phyloP scores from a whole-genome alignment of 2,329 filamentous ascomycete species.

The Botrytis medusae region DNA sequence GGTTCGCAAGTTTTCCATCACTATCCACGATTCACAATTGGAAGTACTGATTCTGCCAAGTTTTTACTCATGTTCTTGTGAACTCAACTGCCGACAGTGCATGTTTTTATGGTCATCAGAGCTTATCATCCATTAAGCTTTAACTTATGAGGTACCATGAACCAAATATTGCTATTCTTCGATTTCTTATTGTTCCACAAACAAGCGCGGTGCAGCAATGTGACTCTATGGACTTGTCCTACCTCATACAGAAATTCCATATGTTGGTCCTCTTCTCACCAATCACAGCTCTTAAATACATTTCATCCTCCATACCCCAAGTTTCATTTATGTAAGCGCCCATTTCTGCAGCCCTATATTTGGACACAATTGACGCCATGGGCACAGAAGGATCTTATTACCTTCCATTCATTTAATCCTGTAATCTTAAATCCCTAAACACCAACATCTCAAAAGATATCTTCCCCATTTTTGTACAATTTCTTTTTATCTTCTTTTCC shows the following conservation, averaged over 20 bases:
- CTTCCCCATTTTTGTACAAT: conserved; percentile 11
- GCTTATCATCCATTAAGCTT: neutral
- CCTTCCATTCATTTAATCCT: conserved; percentile 13
- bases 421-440: conserved; percentile 17
- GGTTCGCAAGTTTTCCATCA: neutral
- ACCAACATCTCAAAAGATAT: neutral
- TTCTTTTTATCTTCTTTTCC: neutral
- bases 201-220: neutral
- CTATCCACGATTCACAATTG: neutral
- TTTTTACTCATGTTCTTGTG: neutral
- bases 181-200: neutral
- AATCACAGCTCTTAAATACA: neutral
- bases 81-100: neutral
- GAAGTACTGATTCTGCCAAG: neutral
- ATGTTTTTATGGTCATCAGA: neutral
- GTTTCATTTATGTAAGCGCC: conserved; percentile 19
- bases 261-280: neutral
- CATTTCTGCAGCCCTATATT: conserved; percentile 12
- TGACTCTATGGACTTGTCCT: neutral
- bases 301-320: neutral
- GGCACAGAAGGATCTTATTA: conserved; percentile 6
- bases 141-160: neutral
- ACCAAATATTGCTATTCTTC: neutral
- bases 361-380: neutral
- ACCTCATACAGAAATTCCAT: neutral